Evolutionary conservation across 129 eudicot species (phyloP), one percentile per base, ranked within the genome.

Genomic region (Glebionis coronaria): DNA sequence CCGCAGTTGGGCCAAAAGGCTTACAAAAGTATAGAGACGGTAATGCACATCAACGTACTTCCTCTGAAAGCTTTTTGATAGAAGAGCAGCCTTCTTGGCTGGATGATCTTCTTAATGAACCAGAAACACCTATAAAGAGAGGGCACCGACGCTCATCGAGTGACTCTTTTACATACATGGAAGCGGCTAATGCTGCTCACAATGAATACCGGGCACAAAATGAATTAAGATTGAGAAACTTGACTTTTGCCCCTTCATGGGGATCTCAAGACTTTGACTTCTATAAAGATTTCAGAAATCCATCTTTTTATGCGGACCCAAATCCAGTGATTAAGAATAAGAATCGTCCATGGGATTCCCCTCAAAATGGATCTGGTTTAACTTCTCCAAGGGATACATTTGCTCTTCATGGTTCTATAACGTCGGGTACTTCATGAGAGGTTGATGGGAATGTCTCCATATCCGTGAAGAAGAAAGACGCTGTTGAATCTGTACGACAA

Each of bases 81-180:
- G 99, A 94, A 72, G 99, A 94, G 57, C 97, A 94, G 70, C 99
- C 95, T 61, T 94, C 95, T 54, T 94, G 99, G 99, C 73, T 94
- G 44, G 99, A 94, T 79, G 99, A 94, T 52, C 97, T 94, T 65
- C 95, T 94, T 27, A 72, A 83, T 67, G 99, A 94, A 84, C 99
- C 99, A 54, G 99, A 89, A 63, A 80, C 95, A 14, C 97, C 97
- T 63, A 88, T 89, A 21, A 87, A 86, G 12, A 82, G 83, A 88
- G 87, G 96, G 63, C 99, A 94, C 67, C 86, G 99, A 18, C 99
- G 99, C 55, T 86, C 99, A 67, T 94, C 97, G 19, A 94, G 99
- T 50, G 97, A 94, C 75, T 94, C 99, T 23, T 93, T 88, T 69
- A 80, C 99, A 38, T 87, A 87, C 71, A 31, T 77, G 67, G 99